These are phyloP conservation scores for Mycena chlorophos DNA, from an alignment of 768 basidiomycete species.

Conservation along the genomic window DNA sequence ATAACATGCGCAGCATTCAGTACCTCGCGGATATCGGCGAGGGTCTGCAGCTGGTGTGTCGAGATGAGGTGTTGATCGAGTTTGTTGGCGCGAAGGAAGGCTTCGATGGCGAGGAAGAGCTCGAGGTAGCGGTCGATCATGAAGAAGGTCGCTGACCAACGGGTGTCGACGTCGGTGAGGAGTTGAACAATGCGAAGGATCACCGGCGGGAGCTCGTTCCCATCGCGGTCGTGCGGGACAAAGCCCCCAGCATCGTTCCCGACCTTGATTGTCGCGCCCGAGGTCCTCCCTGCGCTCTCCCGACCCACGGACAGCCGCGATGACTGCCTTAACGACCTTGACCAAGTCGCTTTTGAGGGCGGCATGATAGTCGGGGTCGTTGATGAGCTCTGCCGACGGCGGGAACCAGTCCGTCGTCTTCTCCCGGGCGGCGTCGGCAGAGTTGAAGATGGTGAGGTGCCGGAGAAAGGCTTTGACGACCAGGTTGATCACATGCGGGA, in stretches of 20 bases:
- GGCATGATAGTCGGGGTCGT: neutral
- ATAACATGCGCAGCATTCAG: slow-evolving; percentile 25
- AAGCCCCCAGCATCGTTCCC: slow-evolving; percentile 13
- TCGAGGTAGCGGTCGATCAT: slow-evolving; percentile 33
- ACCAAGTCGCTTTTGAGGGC: neutral
- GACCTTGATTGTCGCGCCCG: neutral
- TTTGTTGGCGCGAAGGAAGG: slow-evolving; percentile 1
- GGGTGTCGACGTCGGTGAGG: slow-evolving; percentile 29
- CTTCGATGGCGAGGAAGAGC: slow-evolving; percentile 1
- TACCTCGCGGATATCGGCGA: slow-evolving; percentile 25
- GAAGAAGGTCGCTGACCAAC: slow-evolving; percentile 34
- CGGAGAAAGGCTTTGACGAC: neutral
- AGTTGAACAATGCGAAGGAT: slow-evolving; percentile 19
- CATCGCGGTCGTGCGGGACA: neutral
- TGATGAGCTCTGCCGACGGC: neutral
- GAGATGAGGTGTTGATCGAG: slow-evolving; percentile 15
- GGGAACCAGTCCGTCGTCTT: neutral
- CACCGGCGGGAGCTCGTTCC: neutral
- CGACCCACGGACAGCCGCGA: slow-evolving; percentile 19
- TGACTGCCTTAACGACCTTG: neutral
- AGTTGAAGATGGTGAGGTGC: neutral
- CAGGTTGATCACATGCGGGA: neutral
- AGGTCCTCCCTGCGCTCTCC: slow-evolving; percentile 17
- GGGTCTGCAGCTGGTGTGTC: slow-evolving; percentile 19
- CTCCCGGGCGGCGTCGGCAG: neutral